phyloP scores from a whole-genome alignment of 164 flowering plant genomes.

The Piper longum region DNA sequence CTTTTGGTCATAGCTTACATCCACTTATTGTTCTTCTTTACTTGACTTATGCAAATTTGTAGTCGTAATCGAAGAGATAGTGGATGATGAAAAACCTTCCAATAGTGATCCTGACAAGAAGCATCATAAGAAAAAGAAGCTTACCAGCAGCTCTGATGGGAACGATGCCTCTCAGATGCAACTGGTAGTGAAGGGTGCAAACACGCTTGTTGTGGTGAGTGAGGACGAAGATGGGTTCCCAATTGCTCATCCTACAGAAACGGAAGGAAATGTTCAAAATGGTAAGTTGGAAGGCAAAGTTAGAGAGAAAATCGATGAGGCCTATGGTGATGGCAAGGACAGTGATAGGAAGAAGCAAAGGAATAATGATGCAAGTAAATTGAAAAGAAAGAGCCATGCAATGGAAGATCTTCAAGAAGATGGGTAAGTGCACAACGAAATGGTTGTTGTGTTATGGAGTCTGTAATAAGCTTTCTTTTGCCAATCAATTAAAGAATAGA shows the following conservation, averaged over 20 bases:
- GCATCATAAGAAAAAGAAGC: slow-evolving; percentile 5
- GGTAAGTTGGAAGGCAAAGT: slow-evolving; percentile 9
- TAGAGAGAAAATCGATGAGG: slow-evolving; percentile 27
- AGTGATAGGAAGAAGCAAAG: not conserved
- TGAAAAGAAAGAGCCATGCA: slow-evolving; percentile 2
- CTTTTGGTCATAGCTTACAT: not conserved
- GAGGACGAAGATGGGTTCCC: slow-evolving; percentile 99
- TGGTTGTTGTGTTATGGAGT: not conserved
- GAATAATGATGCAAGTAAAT: not conserved
- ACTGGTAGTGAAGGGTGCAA: slow-evolving; percentile 29
- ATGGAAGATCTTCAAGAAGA: not conserved
- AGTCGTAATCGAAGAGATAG: slow-evolving; percentile 90
- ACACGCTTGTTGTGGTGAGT: slow-evolving; percentile 36
- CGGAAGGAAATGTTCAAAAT: slow-evolving; percentile 10
- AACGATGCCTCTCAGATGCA: slow-evolving; percentile 20
- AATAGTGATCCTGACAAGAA: not conserved
- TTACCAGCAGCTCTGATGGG: slow-evolving; percentile 11
- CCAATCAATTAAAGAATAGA: too few relatives aligned
- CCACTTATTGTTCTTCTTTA: too few relatives aligned
- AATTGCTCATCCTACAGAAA: slow-evolving; percentile 12
- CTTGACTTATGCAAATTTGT: not conserved
- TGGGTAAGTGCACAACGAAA: not conserved
- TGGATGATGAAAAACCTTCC: slow-evolving; percentile 23
- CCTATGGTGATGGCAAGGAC: not conserved
- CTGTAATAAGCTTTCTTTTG: too few relatives aligned